These are phyloP conservation scores for Isoetes taiwanensis DNA, from an alignment of 75 land plant species.

Conservation along the genomic window DNA sequence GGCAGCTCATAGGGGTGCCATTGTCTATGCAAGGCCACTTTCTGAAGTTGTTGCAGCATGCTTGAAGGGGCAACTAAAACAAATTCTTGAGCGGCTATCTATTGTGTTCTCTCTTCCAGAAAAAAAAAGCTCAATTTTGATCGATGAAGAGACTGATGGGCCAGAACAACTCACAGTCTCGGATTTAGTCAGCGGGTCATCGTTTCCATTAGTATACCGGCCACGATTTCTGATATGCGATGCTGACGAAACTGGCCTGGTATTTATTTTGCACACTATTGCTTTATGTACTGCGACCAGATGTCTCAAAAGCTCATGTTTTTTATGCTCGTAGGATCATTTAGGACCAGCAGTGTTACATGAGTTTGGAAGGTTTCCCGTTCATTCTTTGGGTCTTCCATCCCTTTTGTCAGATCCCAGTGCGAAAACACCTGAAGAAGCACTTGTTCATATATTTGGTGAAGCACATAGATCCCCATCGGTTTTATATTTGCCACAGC, in stretches of 20 bases:
- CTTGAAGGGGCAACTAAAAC: conserved; percentile 50
- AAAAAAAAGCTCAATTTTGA: conserved; percentile 7
- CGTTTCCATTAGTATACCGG: conserved; percentile 65
- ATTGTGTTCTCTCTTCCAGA: conserved; percentile 46
- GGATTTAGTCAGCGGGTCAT: conserved; percentile 44
- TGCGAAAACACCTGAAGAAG: conserved; percentile 94
- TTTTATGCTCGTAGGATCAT: conserved; percentile 61
- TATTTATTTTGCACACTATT: conserved; percentile 13
- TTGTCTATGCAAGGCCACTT: conserved; percentile 72
- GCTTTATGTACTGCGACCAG: not conserved
- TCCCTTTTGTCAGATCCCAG: conserved; percentile 91
- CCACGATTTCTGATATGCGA: conserved; percentile 77
- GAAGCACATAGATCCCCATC: conserved; percentile 91
- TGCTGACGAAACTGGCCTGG: conserved; percentile 66
- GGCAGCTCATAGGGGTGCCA: conserved; percentile 85
- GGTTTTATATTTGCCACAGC: conserved; percentile 76
- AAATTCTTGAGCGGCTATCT: conserved; percentile 36
- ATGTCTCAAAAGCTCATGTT: not conserved
- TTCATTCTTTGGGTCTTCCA: conserved; percentile 84
- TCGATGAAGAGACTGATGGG: conserved; percentile 18
- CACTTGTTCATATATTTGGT: conserved; percentile 85
- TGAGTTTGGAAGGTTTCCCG: conserved; percentile 94
- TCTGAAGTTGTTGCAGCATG: conserved; percentile 65
- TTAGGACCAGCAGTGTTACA: conserved; percentile 92
- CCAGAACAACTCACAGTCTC: conserved; percentile 41